These are phyloP conservation scores for Nevesoporus exiguus DNA, from an alignment of 768 basidiomycete species.

Conservation along the genomic window DNA sequence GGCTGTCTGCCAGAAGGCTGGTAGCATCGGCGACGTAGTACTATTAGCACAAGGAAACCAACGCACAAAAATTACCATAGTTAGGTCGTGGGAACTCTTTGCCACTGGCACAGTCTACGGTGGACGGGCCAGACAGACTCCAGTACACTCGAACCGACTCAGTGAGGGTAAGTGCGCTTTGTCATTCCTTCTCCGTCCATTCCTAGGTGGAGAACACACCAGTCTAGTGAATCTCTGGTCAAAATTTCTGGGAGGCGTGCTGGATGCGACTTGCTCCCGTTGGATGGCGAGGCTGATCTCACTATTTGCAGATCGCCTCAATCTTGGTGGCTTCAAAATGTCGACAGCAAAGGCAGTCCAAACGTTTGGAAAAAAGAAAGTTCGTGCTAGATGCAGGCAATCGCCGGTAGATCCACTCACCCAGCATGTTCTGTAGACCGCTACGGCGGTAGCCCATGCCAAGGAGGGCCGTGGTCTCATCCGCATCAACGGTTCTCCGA, in stretches of 20 bases:
- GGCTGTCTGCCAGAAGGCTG: conserved; percentile 13
- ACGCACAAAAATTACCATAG: conserved; percentile 14
- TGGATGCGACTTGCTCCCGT: conserved; percentile 37
- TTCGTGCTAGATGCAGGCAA: conserved; percentile 30
- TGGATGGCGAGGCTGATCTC: conserved; percentile 39
- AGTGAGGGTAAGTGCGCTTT: conserved; percentile 39
- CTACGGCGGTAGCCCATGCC: conserved; percentile 96
- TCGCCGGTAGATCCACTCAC: conserved; percentile 1
- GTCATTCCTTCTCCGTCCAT: not conserved
- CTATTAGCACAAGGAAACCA: not conserved
- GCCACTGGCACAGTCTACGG: not conserved
- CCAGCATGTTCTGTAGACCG: conserved; percentile 57
- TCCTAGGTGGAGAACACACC: not conserved
- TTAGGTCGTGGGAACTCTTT: conserved; percentile 24
- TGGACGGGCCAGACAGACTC: conserved; percentile 3
- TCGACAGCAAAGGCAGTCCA: conserved; percentile 86
- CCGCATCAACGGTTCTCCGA: conserved; percentile 95
- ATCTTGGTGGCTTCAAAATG: conserved; percentile 47
- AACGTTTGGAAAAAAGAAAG: conserved; percentile 99
- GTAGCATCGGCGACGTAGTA: conserved; percentile 13
- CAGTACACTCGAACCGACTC: conserved; percentile 30
- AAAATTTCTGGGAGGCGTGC: conserved; percentile 28
- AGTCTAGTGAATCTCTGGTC: not conserved
- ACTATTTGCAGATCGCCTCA: conserved; percentile 19
- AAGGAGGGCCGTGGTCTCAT: conserved; percentile 95